phyloP scores from a whole-genome alignment of 2,329 filamentous ascomycete genomes.

The Acrodontium crateriforme region DNA sequence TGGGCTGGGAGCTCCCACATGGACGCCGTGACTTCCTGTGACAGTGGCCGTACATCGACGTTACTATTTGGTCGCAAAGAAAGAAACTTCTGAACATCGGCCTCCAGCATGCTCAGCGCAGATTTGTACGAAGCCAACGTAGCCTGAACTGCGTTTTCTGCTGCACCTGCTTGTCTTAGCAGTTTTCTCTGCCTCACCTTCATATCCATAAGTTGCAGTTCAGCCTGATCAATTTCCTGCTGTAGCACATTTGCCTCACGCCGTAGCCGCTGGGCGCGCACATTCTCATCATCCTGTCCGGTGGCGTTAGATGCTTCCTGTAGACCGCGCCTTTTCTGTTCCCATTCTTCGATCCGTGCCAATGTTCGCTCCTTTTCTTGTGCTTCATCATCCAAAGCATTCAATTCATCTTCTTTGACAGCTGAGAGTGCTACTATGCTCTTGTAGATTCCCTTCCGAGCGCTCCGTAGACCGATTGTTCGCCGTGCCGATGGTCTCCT shows the following conservation, averaged over 20 bases:
- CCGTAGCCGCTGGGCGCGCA: slow-evolving; percentile 39
- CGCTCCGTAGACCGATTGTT: slow-evolving; percentile 44
- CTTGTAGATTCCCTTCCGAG: slow-evolving; percentile 49
- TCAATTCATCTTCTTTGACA: slow-evolving; percentile 56
- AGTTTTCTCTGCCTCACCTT: slow-evolving; percentile 47
- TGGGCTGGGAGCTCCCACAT: slow-evolving; percentile 44
- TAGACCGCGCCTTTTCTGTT: slow-evolving; percentile 41
- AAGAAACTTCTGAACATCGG: slow-evolving; percentile 46
- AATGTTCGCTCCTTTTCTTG: slow-evolving; percentile 44
- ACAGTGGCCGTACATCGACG: slow-evolving; percentile 3
- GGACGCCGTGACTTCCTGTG: slow-evolving; percentile 9
- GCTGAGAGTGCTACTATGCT: slow-evolving; percentile 50
- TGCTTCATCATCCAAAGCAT: slow-evolving; percentile 44
- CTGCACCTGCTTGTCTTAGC: slow-evolving; percentile 45
- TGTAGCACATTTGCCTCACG: slow-evolving; percentile 40
- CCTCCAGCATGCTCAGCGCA: slow-evolving; percentile 52
- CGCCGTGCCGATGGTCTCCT: slow-evolving; percentile 39
- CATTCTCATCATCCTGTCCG: slow-evolving; percentile 42
- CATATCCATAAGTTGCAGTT: slow-evolving; percentile 49
- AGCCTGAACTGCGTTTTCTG: slow-evolving; percentile 53
- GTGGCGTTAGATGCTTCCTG: slow-evolving; percentile 42
- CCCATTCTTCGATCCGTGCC: slow-evolving; percentile 44
- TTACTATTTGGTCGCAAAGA: slow-evolving; percentile 7
- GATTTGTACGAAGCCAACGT: slow-evolving; percentile 59
- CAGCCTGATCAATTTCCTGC: slow-evolving; percentile 51